Conservation (phyloP, 352 stramenopile species). For the Thraustochytrium sp. region DNA sequence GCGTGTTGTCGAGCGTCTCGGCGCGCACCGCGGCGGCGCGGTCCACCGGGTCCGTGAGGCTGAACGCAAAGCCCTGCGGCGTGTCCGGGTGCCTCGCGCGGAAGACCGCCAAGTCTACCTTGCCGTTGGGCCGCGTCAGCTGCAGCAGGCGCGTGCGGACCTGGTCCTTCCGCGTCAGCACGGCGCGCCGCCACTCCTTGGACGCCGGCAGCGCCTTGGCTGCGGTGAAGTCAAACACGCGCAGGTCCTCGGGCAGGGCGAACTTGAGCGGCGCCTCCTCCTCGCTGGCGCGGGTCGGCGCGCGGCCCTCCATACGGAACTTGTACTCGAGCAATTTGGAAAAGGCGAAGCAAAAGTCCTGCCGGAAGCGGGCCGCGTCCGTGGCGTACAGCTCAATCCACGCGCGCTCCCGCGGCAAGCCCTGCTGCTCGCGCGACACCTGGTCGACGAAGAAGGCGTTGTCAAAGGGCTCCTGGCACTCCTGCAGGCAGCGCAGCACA, state of each 20-base stretch:
- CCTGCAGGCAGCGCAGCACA: background rate
- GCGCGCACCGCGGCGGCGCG: background rate
- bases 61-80: background rate
- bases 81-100: background rate
- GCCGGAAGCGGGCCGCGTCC: background rate
- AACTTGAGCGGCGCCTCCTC: background rate
- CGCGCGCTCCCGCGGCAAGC: background rate
- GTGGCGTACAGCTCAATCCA: slow-evolving; percentile 35
- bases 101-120: background rate
- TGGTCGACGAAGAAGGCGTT: background rate
- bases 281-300: background rate
- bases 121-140: background rate
- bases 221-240: slow-evolving; percentile 5
- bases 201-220: background rate
- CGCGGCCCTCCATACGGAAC: background rate
- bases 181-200: background rate
- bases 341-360: slow-evolving; percentile 33
- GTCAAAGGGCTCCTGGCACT: background rate
- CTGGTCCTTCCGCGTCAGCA: background rate
- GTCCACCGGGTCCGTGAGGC: background rate
- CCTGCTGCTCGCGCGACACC: background rate
- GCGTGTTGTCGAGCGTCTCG: background rate
- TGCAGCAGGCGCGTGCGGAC: background rate
- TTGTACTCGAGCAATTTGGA: slow-evolving; percentile 31
- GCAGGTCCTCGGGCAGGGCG: background rate